phyloP scores from a whole-genome alignment of 2,329 filamentous ascomycete genomes.

The Colletotrichum theobromicola region DNA sequence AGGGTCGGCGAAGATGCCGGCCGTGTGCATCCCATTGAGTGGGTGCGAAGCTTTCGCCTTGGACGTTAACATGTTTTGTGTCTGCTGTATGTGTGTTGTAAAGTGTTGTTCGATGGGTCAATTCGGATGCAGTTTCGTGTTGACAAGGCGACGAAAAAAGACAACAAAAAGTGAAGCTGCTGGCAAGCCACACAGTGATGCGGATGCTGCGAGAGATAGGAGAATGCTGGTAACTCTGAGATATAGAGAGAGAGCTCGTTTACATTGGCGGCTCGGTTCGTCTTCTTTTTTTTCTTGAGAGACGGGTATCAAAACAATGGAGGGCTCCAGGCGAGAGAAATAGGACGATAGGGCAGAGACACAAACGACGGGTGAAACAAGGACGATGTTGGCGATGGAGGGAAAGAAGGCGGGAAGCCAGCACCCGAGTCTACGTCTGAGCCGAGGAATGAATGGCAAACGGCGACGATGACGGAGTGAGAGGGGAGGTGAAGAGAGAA shows the following conservation, averaged over 20 bases:
- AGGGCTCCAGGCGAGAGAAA: background rate
- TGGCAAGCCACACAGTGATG: background rate
- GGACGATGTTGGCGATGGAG: conserved; percentile 5
- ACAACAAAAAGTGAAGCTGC: background rate
- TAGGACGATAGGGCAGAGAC: background rate
- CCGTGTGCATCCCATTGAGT: conserved; percentile 75
- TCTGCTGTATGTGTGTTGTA: background rate
- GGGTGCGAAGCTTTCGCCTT: conserved; percentile 58
- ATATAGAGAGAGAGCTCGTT: background rate
- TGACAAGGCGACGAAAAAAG: background rate
- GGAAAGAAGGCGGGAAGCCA: background rate
- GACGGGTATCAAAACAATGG: conserved; percentile 14
- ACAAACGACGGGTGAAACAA: background rate
- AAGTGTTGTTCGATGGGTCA: background rate
- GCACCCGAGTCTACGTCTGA: conserved; percentile 3
- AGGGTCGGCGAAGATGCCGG: conserved; percentile 95
- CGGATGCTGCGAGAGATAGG: background rate
- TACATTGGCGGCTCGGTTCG: background rate
- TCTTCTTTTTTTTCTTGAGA: background rate
- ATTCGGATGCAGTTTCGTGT: background rate
- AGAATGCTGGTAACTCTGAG: background rate
- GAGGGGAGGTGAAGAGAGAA: background rate
- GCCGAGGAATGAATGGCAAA: conserved; percentile 17
- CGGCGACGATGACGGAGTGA: background rate
- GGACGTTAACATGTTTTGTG: conserved; percentile 39